Base-by-base conservation (phyloP, 2,329 filamentous ascomycete genomes). In the Ilyonectria robusta region DNA sequence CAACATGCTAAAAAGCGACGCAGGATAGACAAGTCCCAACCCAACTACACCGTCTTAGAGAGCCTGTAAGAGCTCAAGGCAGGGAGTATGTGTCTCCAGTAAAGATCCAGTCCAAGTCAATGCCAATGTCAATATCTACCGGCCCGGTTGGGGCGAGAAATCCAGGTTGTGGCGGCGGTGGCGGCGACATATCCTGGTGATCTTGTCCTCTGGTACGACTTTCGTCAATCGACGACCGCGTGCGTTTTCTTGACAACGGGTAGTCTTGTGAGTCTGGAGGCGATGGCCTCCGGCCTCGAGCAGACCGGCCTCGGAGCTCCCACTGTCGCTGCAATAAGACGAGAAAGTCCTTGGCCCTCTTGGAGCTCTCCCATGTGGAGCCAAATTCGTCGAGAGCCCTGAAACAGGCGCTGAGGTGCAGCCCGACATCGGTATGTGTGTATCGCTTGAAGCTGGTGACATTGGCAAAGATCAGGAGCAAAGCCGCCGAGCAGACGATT, bases 361-460 rank as follows among this genome's bases (percentile, higher is more conserved):
- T 75, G 7, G 75, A 72, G 58, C 67, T 74, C 51, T 76, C 75
- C 75, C 75, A 76, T 7, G 72, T 47, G 6, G 60, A 51, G 9
- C 69, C 64, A 1, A 72, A 65, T 29, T 74, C 71, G 4, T 75
- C 75, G 0, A 77, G 58, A 1, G 75, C 75, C 35, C 74, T 62
- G 44, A 74, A 74, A 65, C 75, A 77, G 2, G 70, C 55, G 47
- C 68, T 73, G 6, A 76, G 64, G 37, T 76, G 61, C 2, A 68
- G 17, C 2, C 61, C 46, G 21, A 68, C 61, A 15, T 71, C 60
- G 33, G 68, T 58, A 10, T 35, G 21, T 4, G 47, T 46, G 47
- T 69, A 47, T 21, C 51, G n/a, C 47, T 67, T 55, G 58, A 74
- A 71, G 35, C 71, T 69, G 29, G 72, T 75, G 46, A 75, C 68